A percentile compares a stretch with the other conserved stretches of the same genome.
These are phyloP conservation scores for Ambrosia artemisiifolia DNA, from an alignment of 129 eudicot genomes.

Conservation along the genomic window DNA sequence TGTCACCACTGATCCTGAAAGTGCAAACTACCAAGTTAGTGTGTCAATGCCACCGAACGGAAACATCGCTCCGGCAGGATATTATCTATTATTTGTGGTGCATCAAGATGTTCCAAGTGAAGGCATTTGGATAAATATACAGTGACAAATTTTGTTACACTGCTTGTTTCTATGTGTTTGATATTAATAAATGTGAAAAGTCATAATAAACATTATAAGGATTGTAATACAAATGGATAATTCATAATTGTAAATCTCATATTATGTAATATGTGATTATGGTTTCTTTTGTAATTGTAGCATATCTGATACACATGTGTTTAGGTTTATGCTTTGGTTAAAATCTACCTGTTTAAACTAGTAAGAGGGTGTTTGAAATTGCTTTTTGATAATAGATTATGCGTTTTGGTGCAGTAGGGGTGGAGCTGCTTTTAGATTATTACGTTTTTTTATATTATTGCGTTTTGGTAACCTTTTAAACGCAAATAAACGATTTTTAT, in stretches of 20 bases:
- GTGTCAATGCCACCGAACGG: constrained; percentile 42
- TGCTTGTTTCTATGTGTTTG: background rate
- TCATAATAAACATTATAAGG: background rate
- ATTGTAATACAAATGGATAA: background rate
- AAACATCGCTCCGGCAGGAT: constrained; percentile 56
- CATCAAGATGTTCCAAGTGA: constrained; percentile 62
- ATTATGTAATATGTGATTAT: background rate
- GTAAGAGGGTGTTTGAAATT: too few relatives aligned
- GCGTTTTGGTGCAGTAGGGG: too few relatives aligned
- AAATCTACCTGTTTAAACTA: too few relatives aligned
- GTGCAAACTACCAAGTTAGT: constrained; percentile 26
- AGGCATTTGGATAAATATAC: constrained; percentile 61
- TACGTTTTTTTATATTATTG: too few relatives aligned
- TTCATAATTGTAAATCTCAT: constrained; percentile 4
- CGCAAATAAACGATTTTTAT: too few relatives aligned
- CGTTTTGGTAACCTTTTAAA: too few relatives aligned
- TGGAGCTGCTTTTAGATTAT: too few relatives aligned
- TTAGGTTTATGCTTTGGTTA: too few relatives aligned
- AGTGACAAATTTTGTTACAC: constrained; percentile 1
- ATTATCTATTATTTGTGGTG: constrained; percentile 60
- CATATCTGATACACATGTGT: too few relatives aligned
- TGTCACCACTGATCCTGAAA: constrained; percentile 13
- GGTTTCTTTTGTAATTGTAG: background rate
- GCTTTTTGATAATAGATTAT: too few relatives aligned
- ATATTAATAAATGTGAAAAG: background rate